Evolutionary conservation across 768 basidiomycete genomes (phyloP), one percentile per base, ranked within the genome.

Genomic region (Lentinus tigrinus): DNA sequence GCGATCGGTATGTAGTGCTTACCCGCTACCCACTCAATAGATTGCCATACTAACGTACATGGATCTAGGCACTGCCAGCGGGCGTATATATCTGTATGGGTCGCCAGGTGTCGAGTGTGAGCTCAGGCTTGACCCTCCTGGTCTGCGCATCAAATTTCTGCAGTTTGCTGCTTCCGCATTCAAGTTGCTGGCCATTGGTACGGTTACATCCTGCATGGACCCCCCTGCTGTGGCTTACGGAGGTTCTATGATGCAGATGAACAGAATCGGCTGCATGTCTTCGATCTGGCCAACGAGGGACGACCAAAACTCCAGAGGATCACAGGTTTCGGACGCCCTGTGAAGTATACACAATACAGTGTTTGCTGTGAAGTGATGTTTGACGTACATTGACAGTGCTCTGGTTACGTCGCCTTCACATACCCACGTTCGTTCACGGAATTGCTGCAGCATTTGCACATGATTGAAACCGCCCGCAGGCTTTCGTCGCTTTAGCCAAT

Each of bases 371-470:
- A 7, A 19, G 4, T 16, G 27, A 28, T 47, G 28, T 47, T 37
- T n/a, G 43, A 58, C 36, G 51, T 21, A 42, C n/a, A 24, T 16
- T 14, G 13, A 38, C 37, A 71, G 88, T 63, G 83, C 80, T 28
- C 65, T 92, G 43, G 78, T 81, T 4, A 65, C 85, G 14, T 88
- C 87, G 2, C 85, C 91, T 3, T 84, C 84, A 13, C 88, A 89
- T 67, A 80, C 84, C 5, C 91, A 92, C 74, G 88, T 91, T 65
- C 48, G 80, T 75, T 44, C 16, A 40, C 50, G 46, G 27, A 49
- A 50, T 39, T 47, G 28, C 8, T 47, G 19, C 11, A 37, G 10
- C 42, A 36, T 36, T n/a, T 44, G 31, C 47, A 34, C 5, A 36
- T 28, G 27, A 9, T 17, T 16, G 17, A 28, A 13, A 5, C 10